Evolutionary conservation across 352 stramenopile genomes (phyloP).

Genomic region (Phytophthora vignae): DNA sequence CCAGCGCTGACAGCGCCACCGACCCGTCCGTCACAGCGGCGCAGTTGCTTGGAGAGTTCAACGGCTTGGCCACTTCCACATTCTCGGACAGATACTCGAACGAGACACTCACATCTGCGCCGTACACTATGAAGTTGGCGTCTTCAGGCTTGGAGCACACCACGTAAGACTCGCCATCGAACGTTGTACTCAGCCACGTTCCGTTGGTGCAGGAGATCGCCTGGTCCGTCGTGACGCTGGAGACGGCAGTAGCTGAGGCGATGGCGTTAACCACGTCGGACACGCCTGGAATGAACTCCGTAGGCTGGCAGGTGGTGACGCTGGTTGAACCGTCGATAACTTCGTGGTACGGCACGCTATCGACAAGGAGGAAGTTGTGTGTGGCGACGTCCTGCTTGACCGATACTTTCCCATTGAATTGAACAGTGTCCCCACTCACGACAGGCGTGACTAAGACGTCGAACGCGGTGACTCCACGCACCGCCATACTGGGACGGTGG

Average conservation of each 20-base stretch:
- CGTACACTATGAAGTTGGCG: not conserved
- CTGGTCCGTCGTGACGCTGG: not conserved
- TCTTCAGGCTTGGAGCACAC: not conserved
- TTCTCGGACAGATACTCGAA: not conserved
- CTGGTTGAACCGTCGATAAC: not conserved
- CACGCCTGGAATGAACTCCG: not conserved
- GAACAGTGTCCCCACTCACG: constrained; percentile 24
- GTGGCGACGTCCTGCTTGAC: not conserved
- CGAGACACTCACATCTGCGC: not conserved
- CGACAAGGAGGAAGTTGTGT: not conserved
- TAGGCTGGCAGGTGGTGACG: not conserved
- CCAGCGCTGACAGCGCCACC: not conserved
- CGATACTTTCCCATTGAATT: not conserved
- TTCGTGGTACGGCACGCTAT: not conserved
- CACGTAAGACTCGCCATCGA: not conserved
- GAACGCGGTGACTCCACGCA: constrained; percentile 45
- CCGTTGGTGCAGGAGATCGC: not conserved
- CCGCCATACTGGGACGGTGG: constrained; percentile 51
- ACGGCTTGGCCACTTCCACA: not conserved
- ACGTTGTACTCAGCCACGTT: not conserved
- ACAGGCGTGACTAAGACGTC: constrained; percentile 43
- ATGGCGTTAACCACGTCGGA: not conserved
- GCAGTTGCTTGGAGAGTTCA: not conserved
- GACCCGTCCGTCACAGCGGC: not conserved
- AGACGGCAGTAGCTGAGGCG: not conserved